These are phyloP conservation scores for Trichopus zeylanicus DNA, from an alignment of 116 monocot genomes.

Conservation along the genomic window DNA sequence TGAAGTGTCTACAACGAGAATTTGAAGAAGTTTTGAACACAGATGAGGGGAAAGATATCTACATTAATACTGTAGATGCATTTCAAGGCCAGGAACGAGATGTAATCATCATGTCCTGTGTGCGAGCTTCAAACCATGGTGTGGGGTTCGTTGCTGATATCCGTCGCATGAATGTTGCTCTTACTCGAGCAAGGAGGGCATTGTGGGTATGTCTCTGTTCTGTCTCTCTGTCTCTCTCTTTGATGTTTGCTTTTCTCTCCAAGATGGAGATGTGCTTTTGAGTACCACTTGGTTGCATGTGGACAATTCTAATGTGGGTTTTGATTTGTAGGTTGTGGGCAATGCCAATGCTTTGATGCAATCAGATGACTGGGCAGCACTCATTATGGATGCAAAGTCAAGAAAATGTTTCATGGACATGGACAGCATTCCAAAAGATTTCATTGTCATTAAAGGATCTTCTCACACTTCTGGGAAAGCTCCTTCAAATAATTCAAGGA, in stretches of 20 bases:
- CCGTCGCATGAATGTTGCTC: conserved; percentile 96
- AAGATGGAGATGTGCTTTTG: no score
- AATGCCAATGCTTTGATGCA: conserved; percentile 85
- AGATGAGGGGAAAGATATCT: conserved; percentile 88
- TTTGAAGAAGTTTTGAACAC: conserved; percentile 83
- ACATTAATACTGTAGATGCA: conserved; percentile 97
- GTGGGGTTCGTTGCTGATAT: conserved; percentile 97
- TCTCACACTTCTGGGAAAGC: conserved; percentile 14
- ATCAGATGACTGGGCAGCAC: conserved; percentile 89
- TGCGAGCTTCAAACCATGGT: conserved; percentile 87
- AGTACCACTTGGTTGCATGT: neutral
- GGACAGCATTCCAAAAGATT: conserved; percentile 68
- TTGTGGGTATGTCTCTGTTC: conserved; percentile 63
- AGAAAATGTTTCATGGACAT: conserved; percentile 80
- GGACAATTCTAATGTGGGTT: neutral
- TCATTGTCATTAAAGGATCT: conserved; percentile 39
- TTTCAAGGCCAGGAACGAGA: conserved; percentile 98
- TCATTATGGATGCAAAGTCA: conserved; percentile 64
- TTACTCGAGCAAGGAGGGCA: conserved; percentile 88
- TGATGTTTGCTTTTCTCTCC: neutral
- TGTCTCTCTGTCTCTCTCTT: conserved; percentile 6
- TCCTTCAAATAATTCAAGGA: conserved; percentile 25
- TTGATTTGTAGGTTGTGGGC: conserved; percentile 61
- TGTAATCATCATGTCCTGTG: conserved; percentile 98
- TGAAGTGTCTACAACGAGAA: conserved; percentile 86